phyloP scores from a whole-genome alignment of 345 rosid genomes.

The Salix caprea region DNA sequence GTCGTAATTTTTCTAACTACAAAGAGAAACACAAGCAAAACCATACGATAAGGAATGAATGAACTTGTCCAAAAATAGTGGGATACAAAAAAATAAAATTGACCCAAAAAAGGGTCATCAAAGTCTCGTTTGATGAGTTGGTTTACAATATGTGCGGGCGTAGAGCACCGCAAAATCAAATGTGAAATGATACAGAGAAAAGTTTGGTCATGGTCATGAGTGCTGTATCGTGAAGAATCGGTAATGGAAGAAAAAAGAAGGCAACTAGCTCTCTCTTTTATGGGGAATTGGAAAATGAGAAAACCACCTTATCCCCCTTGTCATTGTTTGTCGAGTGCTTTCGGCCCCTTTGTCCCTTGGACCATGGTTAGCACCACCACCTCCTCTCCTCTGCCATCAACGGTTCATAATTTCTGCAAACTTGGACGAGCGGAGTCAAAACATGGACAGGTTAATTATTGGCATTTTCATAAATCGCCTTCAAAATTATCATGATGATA shows the following conservation, averaged over 20 bases:
- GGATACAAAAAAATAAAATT: neutral
- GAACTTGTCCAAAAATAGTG: neutral
- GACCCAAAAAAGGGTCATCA: neutral
- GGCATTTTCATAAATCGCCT: neutral
- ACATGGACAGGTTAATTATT: too few relatives aligned
- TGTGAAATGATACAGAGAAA: neutral
- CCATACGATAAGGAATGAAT: neutral
- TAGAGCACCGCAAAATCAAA: neutral
- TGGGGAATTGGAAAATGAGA: slow-evolving; percentile 16
- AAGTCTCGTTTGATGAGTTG: neutral
- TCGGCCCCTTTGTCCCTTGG: slow-evolving; percentile 30
- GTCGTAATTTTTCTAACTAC: too few relatives aligned
- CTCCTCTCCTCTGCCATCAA: neutral
- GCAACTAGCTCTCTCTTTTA: neutral
- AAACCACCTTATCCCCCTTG: slow-evolving; percentile 21
- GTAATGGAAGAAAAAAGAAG: slow-evolving; percentile 4
- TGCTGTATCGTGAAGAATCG: neutral
- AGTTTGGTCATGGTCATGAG: slow-evolving; percentile 10
- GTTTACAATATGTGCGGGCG: neutral
- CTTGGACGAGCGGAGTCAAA: neutral
- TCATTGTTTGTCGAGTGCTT: slow-evolving; percentile 34
- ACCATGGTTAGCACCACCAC: neutral
- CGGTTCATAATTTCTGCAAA: neutral
- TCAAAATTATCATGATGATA: too few relatives aligned
- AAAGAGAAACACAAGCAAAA: neutral